These are phyloP conservation scores for Nitzschia sp. DNA, from an alignment of 108 stramenopile species.

Conservation along the genomic window DNA sequence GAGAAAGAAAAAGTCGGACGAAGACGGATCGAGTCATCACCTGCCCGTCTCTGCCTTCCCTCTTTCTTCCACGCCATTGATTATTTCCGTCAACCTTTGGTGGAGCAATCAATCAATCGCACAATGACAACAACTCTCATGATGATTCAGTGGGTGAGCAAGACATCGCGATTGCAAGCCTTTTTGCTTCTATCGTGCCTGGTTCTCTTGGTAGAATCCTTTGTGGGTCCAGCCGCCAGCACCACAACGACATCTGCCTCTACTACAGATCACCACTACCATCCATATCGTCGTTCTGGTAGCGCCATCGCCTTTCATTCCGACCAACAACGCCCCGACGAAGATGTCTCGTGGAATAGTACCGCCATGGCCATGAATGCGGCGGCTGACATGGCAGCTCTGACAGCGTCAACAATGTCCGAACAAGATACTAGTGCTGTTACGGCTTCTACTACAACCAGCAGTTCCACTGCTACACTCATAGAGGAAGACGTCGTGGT, in stretches of 20 bases:
- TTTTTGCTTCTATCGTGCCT: neutral
- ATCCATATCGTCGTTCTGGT: neutral
- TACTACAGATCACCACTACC: neutral
- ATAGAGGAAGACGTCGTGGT: no score
- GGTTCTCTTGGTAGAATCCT: constrained; percentile 2
- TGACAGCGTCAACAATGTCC: no score
- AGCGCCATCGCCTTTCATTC: neutral
- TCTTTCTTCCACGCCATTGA: neutral
- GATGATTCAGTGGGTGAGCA: neutral
- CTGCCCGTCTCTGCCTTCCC: neutral
- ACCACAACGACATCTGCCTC: neutral
- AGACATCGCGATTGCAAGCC: constrained; percentile 2
- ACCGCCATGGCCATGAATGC: constrained; percentile 3
- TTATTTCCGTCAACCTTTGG: neutral
- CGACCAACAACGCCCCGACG: neutral
- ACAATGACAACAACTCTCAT: neutral
- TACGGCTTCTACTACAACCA: no score
- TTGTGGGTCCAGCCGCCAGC: neutral
- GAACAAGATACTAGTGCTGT: no score
- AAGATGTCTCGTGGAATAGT: constrained; percentile 3
- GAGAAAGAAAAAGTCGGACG: no score
- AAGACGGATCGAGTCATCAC: no score
- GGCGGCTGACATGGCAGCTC: neutral
- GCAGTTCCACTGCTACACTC: no score
- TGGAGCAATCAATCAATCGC: neutral